Conservation (phyloP, 23 red algal species). For the Cyanidiococcus yangmingshanensis region DNA sequence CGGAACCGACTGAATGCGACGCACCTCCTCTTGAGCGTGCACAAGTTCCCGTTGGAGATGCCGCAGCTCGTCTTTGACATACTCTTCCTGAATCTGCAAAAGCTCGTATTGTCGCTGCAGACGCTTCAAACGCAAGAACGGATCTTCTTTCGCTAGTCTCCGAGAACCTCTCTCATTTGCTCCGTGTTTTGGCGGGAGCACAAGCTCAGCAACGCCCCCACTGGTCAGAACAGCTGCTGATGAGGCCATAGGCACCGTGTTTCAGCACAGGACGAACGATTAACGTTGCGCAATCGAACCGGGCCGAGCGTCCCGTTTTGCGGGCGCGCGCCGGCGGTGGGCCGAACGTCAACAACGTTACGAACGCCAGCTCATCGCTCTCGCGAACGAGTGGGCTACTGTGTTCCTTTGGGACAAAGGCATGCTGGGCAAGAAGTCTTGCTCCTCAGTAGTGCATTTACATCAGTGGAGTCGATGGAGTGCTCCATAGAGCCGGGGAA, state of each 20-base stretch:
- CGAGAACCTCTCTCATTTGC: not conserved
- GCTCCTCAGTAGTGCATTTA: too few relatives aligned
- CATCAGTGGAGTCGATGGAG: too few relatives aligned
- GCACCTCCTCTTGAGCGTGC: constrained; percentile 97
- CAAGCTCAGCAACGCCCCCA: not conserved
- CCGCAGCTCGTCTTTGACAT: constrained; percentile 97
- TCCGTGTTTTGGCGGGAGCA: not conserved
- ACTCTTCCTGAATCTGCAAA: constrained; percentile 93
- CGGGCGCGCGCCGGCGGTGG: too few relatives aligned
- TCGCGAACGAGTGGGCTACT: too few relatives aligned
- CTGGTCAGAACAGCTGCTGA: not conserved
- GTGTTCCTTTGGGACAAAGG: too few relatives aligned
- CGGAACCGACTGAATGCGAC: constrained; percentile 95
- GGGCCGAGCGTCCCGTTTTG: too few relatives aligned
- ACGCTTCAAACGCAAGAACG: constrained; percentile 68
- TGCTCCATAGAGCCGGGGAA: too few relatives aligned
- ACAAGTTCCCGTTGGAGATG: constrained; percentile 77
- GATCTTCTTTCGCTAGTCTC: constrained; percentile 36
- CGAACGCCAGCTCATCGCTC: too few relatives aligned
- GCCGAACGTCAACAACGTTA: too few relatives aligned
- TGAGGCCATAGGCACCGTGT: not conserved
- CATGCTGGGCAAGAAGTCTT: too few relatives aligned
- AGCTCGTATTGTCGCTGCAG: constrained; percentile 78
- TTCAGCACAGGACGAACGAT: too few relatives aligned
- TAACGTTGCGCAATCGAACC: too few relatives aligned